Conservation (phyloP, 805 yeast species). For the Scheffersomyces lignosus region DNA sequence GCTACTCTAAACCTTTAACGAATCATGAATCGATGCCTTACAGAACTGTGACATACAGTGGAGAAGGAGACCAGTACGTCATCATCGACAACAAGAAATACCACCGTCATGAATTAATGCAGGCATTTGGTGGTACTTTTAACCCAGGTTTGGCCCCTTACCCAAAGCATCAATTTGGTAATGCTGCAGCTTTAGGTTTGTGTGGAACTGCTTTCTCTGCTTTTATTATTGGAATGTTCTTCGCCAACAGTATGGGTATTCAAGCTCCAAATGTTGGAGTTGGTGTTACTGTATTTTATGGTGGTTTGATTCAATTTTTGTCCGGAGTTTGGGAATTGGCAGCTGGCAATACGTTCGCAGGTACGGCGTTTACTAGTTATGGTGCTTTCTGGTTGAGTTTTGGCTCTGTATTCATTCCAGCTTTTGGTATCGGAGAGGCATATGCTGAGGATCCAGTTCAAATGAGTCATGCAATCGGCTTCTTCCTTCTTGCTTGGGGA, state of each 20-base stretch:
- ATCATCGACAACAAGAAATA: slow-evolving; percentile 44
- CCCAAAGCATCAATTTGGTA: slow-evolving; percentile 48
- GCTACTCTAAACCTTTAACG: too few relatives aligned
- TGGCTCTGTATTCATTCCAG: slow-evolving; percentile 50
- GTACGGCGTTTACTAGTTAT: slow-evolving; percentile 51
- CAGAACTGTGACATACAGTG: too few relatives aligned
- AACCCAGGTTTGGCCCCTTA: slow-evolving; percentile 47
- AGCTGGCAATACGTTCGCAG: slow-evolving; percentile 57
- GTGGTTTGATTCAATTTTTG: slow-evolving; percentile 50
- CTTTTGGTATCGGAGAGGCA: slow-evolving; percentile 53
- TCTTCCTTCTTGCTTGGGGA: slow-evolving; percentile 62
- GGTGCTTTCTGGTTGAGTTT: slow-evolving; percentile 58
- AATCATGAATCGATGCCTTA: too few relatives aligned
- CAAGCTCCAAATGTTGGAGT: slow-evolving; percentile 41
- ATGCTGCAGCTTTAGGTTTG: slow-evolving; percentile 57
- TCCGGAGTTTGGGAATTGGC: slow-evolving; percentile 53
- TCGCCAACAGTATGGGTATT: slow-evolving; percentile 49
- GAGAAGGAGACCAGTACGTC: slow-evolving; percentile 42
- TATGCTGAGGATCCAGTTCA: slow-evolving; percentile 45
- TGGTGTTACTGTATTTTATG: slow-evolving; percentile 48
- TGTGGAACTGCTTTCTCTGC: slow-evolving; percentile 49
- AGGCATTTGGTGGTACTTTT: slow-evolving; percentile 63
- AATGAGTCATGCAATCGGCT: slow-evolving; percentile 52
- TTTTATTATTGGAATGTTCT: slow-evolving; percentile 47
- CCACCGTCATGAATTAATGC: slow-evolving; percentile 54